Evolutionary conservation across 345 rosid species (phyloP), one percentile per base, ranked within the genome.

Genomic region (Conringia planisiliqua): DNA sequence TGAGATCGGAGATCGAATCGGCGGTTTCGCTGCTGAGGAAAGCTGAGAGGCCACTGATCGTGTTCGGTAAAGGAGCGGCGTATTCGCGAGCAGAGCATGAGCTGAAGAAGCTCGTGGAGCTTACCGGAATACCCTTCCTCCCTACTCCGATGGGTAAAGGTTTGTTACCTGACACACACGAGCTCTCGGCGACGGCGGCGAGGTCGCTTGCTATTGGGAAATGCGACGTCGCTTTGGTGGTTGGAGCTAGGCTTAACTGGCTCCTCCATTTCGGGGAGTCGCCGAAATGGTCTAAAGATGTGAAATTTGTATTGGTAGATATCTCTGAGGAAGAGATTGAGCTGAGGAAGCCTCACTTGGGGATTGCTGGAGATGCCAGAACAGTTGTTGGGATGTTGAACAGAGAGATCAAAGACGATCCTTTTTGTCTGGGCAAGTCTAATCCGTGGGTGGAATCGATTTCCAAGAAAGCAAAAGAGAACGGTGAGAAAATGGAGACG

Each of bases 71-170:
- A 84, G 99, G 97, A 1, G 99, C 99, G 0, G 97, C 98, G 24
- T 88, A 83, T 80, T 89, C 94, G 1, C 64, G 88, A 62, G 96
- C 96, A 0, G 98, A 95, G 82, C 79, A 76, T 47, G 94, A 90
- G 70, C 38, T 95, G 73, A 90, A 75, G 88, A 82, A 82, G 82
- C 76, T 92, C 5, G 89, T 95, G 38, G 94, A 90, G 50, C 74
- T 68, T 11, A 90, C 96, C 1, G 92, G 97, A 42, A 87, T 92
- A 43, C 99, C 99, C 0, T 95, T 95, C 76, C 75, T 92, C 76
- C 98, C 99, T 0, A 92, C 99, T 20, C 98, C 99, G 1, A 92
- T 92, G 99, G 99, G 99, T 29, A 95, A 95, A 83, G 99, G 99
- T n/a, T 66, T 95, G 83, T 77, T 95, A 80, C 87, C 95, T 8